Conservation (phyloP, 495 filamentous ascomycete species). For the Penicillium cataractarum region DNA sequence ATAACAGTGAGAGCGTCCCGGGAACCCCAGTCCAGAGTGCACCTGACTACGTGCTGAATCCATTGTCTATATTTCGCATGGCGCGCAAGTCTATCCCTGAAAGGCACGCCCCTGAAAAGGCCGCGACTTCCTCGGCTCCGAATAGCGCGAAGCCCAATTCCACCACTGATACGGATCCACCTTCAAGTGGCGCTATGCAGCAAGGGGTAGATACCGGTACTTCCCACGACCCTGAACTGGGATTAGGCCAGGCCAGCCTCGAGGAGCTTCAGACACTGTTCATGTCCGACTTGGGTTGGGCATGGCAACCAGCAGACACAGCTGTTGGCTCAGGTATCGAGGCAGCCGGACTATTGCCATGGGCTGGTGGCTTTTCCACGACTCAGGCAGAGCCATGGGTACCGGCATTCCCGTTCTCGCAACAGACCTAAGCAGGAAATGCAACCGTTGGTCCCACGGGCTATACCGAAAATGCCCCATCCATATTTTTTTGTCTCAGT, state of each 20-base stretch:
- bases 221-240: constrained; percentile 3
- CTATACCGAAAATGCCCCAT: background rate
- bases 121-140: constrained; percentile 21
- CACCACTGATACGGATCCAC: constrained; percentile 7
- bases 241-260: constrained; percentile 24
- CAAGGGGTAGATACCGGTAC: background rate
- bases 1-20: constrained; percentile 17
- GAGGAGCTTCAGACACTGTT: constrained; percentile 35
- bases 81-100: constrained; percentile 37
- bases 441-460: background rate
- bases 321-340: constrained; percentile 36
- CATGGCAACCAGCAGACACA: constrained; percentile 41
- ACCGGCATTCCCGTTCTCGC: constrained; percentile 35
- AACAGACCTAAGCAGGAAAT: constrained; percentile 15
- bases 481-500: too few species aligned
- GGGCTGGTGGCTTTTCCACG: constrained; percentile 32
- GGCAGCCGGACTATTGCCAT: constrained; percentile 30
- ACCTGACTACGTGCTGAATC: constrained; percentile 39
- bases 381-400: constrained; percentile 31
- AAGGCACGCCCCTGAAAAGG: constrained; percentile 36
- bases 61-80: constrained; percentile 38
- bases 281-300: constrained; percentile 40
- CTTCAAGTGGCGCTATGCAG: background rate
- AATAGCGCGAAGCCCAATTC: constrained; percentile 22
- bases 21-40: constrained; percentile 34